A percentile compares a stretch with the other conserved stretches of the same genome.
Conservation (phyloP, 1,139 yeast genomes). For the Blastobotrys capitulatus region DNA sequence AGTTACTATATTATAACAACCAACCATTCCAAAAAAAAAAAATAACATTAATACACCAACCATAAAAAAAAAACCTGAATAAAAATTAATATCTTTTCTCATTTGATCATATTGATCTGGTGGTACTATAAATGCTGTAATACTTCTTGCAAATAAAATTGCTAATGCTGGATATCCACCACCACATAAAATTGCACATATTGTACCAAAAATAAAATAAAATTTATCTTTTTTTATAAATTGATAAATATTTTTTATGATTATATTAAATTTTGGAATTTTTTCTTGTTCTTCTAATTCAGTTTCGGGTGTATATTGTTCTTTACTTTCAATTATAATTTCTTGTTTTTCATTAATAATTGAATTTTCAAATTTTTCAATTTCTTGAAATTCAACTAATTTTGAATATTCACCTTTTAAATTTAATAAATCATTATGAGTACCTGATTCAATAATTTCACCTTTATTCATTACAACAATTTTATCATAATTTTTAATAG, state of each 20-base stretch:
- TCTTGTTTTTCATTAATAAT: constrained; percentile 8
- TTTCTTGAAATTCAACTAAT: constrained; percentile 12
- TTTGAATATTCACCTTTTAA: constrained; percentile 10
- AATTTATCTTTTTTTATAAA: constrained; percentile 28
- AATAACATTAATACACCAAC: constrained; percentile 35
- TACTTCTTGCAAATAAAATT: constrained; percentile 35
- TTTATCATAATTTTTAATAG: constrained; percentile 50
- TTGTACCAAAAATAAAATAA: constrained; percentile 30
- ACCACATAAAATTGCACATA: constrained; percentile 33
- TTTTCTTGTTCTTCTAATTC: constrained; percentile 20
- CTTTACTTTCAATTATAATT: too few relatives aligned
- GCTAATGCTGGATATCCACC: constrained; percentile 39
- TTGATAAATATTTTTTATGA: too few relatives aligned
- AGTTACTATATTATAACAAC: constrained; percentile 28
- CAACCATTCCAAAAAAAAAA: constrained; percentile 29
- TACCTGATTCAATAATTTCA: constrained; percentile 39
- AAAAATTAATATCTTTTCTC: constrained; percentile 34
- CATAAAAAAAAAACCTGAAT: constrained; percentile 37
- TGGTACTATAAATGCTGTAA: constrained; percentile 35
- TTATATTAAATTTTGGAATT: too few relatives aligned
- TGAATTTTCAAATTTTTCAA: constrained; percentile 23
- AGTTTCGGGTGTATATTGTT: constrained; percentile 18
- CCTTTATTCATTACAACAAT: constrained; percentile 42
- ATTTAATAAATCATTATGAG: constrained; percentile 35
- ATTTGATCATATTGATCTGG: constrained; percentile 27